A percentile compares a stretch with the other conserved stretches of the same genome.
Conservation (phyloP, 306 rosid species). For the Myrica gale region DNA sequence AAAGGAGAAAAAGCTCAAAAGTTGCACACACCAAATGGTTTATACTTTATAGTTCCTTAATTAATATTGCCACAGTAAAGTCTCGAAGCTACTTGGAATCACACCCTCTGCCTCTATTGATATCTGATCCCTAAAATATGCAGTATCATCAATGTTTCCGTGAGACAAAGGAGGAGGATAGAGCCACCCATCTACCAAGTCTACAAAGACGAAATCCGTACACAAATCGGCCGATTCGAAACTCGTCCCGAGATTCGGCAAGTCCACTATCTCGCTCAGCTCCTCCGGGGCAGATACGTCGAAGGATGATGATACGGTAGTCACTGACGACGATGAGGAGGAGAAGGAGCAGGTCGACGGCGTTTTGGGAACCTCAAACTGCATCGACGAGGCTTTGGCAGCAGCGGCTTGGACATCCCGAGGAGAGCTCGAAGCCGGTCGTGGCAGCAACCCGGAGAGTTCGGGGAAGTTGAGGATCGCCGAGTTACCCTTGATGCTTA, state of each 20-base stretch:
- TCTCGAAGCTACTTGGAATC: conserved; percentile 36
- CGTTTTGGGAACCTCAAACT: conserved; percentile 3
- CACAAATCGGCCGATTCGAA: conserved; percentile 41
- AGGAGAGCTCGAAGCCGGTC: conserved; percentile 74
- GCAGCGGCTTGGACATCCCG: conserved; percentile 91
- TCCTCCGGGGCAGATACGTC: conserved; percentile 57
- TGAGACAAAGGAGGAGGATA: conserved; percentile 48
- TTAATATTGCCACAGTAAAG: conserved; percentile 51
- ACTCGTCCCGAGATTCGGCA: conserved; percentile 47
- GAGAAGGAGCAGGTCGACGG: conserved; percentile 2
- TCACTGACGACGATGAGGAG: conserved; percentile 11
- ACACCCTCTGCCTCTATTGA: conserved; percentile 42
- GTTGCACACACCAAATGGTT: background rate
- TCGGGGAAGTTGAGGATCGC: conserved; percentile 95
- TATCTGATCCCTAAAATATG: conserved; percentile 37
- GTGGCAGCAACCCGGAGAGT: conserved; percentile 60
- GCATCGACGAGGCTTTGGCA: conserved; percentile 79
- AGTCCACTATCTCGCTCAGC: conserved; percentile 73
- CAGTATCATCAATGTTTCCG: conserved; percentile 36
- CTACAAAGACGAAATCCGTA: conserved; percentile 48
- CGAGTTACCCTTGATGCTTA: conserved; percentile 72
- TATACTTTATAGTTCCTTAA: background rate
- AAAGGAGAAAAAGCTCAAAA: background rate
- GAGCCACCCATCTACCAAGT: conserved; percentile 48
- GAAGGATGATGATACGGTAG: conserved; percentile 8